A percentile compares a stretch with the other conserved stretches of the same genome.
Evolutionary conservation across 495 filamentous ascomycete genomes (phyloP).

Genomic region (Xylaria castorea): DNA sequence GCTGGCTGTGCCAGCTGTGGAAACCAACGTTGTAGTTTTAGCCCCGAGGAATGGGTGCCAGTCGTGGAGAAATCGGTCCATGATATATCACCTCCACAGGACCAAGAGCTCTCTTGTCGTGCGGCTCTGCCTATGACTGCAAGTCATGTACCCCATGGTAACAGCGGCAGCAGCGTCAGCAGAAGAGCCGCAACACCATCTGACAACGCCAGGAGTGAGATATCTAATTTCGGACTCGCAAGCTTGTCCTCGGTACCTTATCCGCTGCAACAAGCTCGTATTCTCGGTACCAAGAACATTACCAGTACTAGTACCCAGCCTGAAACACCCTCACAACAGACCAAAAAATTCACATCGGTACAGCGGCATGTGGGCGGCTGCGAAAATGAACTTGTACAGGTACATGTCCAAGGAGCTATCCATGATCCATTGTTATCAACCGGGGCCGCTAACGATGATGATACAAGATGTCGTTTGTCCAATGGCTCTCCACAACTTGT

Average conservation of each 20-base stretch:
- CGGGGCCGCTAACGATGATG: background rate
- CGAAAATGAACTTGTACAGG: background rate
- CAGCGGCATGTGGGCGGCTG: background rate
- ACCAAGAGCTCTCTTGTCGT: conserved; percentile 1
- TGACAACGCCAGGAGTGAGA: conserved; percentile 2
- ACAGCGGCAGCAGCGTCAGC: conserved; percentile 6
- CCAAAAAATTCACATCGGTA: background rate
- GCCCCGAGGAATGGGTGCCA: background rate
- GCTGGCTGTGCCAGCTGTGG: background rate
- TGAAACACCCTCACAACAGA: conserved; percentile 7
- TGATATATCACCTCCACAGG: conserved; percentile 16
- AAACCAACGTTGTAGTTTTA: conserved; percentile 1
- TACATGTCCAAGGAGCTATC: background rate
- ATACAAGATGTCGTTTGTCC: conserved; percentile 1
- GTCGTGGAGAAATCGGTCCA: background rate
- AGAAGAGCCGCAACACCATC: conserved; percentile 26
- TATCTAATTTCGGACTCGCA: conserved; percentile 6
- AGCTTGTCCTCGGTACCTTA: conserved; percentile 7
- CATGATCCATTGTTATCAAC: background rate
- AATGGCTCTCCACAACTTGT: background rate
- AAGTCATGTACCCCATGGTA: conserved; percentile 14
- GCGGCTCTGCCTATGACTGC: conserved; percentile 19
- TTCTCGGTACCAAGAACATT: background rate
- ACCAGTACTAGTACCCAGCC: background rate
- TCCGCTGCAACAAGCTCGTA: background rate